phyloP scores from a whole-genome alignment of 2,329 filamentous ascomycete species.

The Annulohypoxylon truncatum region DNA sequence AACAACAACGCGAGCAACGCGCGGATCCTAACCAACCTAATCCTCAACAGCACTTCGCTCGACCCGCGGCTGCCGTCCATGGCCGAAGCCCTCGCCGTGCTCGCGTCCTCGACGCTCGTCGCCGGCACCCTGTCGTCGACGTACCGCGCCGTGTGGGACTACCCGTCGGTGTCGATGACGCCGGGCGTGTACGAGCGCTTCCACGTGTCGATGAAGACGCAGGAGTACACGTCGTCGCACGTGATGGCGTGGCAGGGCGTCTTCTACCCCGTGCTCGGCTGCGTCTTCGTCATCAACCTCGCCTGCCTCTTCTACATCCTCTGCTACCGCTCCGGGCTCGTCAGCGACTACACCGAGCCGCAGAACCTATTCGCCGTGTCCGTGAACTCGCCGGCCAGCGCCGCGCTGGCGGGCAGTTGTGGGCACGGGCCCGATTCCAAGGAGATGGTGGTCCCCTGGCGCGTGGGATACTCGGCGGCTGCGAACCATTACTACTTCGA shows the following conservation, averaged over 20 bases:
- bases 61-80: conserved; percentile 70
- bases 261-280: conserved; percentile 74
- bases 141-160: conserved; percentile 68
- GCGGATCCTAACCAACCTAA: conserved; percentile 67
- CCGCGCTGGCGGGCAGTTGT: conserved; percentile 44
- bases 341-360: conserved; percentile 84
- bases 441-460: conserved; percentile 43
- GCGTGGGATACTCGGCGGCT: conserved; percentile 41
- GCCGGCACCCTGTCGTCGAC: conserved; percentile 68
- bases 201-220: conserved; percentile 70
- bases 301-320: conserved; percentile 73
- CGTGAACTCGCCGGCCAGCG: conserved; percentile 63
- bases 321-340: conserved; percentile 62
- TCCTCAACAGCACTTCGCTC: conserved; percentile 57
- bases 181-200: conserved; percentile 67
- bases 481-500: conserved; percentile 50
- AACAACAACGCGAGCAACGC: conserved; percentile 69
- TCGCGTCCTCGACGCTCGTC: conserved; percentile 74
- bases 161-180: conserved; percentile 55
- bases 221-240: conserved; percentile 78
- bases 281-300: conserved; percentile 75
- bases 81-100: conserved; percentile 78
- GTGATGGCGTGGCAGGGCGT: conserved; percentile 68
- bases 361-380: conserved; percentile 79
- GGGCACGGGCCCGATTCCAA: conserved; percentile 43